Evolutionary conservation across 148 eudicot species (phyloP), one percentile per base, ranked within the genome.

Genomic region (Pharnaceum exiguum): DNA sequence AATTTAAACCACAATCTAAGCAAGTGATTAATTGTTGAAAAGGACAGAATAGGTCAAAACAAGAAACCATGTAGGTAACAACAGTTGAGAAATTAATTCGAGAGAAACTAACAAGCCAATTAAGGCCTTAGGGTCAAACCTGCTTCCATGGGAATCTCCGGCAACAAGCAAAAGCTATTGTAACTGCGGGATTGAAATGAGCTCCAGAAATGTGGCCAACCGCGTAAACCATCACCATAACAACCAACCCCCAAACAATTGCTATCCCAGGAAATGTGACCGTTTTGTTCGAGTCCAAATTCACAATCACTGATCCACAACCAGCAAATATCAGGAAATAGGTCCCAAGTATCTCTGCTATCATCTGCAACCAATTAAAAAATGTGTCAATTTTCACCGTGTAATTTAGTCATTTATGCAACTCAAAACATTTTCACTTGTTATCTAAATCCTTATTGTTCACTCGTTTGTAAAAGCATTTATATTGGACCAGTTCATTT

Each of bases 181-280:
- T 94, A 61, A 94, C 99, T 4, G 99, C 89, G 19, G 99, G 99
- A 55, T 94, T 94, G 17, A 94, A 76, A 72, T 94, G 99, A 27
- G 91, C 96, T 37, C 99, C 99, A n/a, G 99, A 94, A 46, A 94
- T 83, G 49, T 94, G 99, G 0, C 96, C 96, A 7, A 79, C 77
- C 0, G 96, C 66, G 72, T 89, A 89, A 47, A 94, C 76, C 96
- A 94, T 85, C 7, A 89, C 96, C 96, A 86, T 89, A 9, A 89
- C 95, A 10, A 62, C 99, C 53, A 79, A 75, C 1, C 99, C 99
- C 96, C 99, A 94, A 0, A 80, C 89, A 1, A 89, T 80, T 0
- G 99, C 62, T 4, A 94, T 51, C 2, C 99, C 96, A 0, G 99
- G 87, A 3, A 72, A 55, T 0, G 85, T 76, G 21, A 93, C 70